Percentiles rank a stretch among this genome's conserved stretches.
Conservation (phyloP, 2,329 filamentous ascomycete genomes). For the Amphichorda felina region DNA sequence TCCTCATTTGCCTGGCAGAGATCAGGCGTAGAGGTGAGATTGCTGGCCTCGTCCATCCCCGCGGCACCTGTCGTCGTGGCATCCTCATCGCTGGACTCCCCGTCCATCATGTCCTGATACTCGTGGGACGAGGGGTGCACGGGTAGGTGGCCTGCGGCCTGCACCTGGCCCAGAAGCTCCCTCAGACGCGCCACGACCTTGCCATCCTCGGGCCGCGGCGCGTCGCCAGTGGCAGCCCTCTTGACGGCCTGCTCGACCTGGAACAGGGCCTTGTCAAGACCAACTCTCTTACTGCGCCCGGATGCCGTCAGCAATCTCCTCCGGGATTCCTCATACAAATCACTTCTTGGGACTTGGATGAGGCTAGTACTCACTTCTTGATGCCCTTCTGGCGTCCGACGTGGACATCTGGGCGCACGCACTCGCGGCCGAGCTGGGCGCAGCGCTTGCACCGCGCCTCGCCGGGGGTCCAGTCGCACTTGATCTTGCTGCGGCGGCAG, state of each 20-base stretch:
- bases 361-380: conserved; percentile 47
- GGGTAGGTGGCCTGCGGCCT: conserved; percentile 7
- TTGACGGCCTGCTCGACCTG: conserved; percentile 61
- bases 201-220: conserved; percentile 18
- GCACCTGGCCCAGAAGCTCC: conserved; percentile 21
- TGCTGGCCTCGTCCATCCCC: conserved; percentile 8
- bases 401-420: conserved; percentile 60
- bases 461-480: conserved; percentile 45
- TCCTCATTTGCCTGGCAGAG: conserved; percentile 26
- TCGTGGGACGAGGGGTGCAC: background rate
- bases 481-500: conserved; percentile 57
- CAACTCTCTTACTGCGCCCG: conserved; percentile 52
- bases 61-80: conserved; percentile 4
- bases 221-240: conserved; percentile 32
- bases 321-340: background rate
- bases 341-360: background rate
- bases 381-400: conserved; percentile 64
- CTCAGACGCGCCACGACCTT: conserved; percentile 31
- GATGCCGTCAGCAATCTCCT: conserved; percentile 4
- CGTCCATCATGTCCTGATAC: background rate
- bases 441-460: conserved; percentile 49
- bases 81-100: background rate
- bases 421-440: conserved; percentile 43
- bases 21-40: conserved; percentile 11
- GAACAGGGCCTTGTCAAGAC: conserved; percentile 61